A percentile compares a stretch with the other conserved stretches of the same genome.
Evolutionary conservation across 208 protist genomes (phyloP).

Genomic region (Crithidia thermophila): DNA sequence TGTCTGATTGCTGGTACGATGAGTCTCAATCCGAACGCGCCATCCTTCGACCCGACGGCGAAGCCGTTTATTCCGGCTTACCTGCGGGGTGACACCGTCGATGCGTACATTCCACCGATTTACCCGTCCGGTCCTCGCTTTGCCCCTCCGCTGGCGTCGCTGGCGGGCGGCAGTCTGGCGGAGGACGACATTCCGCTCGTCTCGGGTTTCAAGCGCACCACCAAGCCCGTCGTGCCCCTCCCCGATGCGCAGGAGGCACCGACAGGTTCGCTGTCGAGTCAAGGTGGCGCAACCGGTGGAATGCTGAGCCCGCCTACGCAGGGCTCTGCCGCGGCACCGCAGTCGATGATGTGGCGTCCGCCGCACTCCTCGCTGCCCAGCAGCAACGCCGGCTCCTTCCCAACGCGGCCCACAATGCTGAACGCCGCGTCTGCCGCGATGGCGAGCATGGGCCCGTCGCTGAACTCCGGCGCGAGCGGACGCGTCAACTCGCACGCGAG

Average conservation of each 20-base stretch:
- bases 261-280: not conserved
- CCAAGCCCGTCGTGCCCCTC: not conserved
- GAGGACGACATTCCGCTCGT: conserved; percentile 37
- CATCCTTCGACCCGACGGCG: conserved; percentile 61
- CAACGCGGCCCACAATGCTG: not conserved
- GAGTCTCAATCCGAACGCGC: conserved; percentile 64
- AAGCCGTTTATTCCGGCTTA: conserved; percentile 38
- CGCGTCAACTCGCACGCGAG: conserved; percentile 10
- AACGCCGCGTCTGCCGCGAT: not conserved
- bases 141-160: conserved; percentile 15
- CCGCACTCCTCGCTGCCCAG: not conserved
- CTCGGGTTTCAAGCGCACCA: conserved; percentile 31
- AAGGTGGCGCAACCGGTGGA: not conserved
- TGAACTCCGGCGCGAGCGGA: conserved; percentile 1
- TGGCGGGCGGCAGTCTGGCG: not conserved
- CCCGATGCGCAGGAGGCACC: conserved; percentile 16
- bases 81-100: conserved; percentile 14
- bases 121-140: conserved; percentile 31
- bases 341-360: conserved; percentile 20
- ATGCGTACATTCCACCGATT: conserved; percentile 20
- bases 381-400: conserved; percentile 13
- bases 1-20: conserved; percentile 18
- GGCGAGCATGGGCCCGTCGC: not conserved
- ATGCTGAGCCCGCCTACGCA: not conserved
- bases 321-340: not conserved